These are phyloP conservation scores for Sclerotinia trifoliorum DNA, from an alignment of 2,329 filamentous ascomycete species.

Conservation along the genomic window DNA sequence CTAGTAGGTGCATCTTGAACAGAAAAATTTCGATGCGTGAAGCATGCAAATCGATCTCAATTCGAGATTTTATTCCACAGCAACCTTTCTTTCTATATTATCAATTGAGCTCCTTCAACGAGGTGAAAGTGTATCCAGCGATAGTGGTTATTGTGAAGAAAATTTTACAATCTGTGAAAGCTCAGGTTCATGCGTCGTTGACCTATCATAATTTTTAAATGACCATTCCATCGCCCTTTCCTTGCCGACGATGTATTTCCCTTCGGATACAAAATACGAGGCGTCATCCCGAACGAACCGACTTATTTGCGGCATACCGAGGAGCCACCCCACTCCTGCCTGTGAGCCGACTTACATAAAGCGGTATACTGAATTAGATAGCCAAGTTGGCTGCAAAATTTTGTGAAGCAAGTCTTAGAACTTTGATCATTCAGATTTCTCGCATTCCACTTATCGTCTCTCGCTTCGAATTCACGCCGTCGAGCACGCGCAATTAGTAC, in stretches of 20 bases:
- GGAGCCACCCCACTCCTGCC: not conserved
- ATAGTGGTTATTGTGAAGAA: not conserved
- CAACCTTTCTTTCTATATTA: not conserved
- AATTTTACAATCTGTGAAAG: not conserved
- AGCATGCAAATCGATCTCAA: constrained; percentile 3
- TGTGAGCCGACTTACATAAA: not conserved
- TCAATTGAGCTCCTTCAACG: not conserved
- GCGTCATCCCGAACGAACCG: not conserved
- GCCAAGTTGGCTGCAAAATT: not conserved
- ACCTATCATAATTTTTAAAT: not conserved
- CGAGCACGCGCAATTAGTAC: not conserved
- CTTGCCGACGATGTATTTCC: not conserved
- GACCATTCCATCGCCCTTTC: not conserved
- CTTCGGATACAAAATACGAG: not conserved
- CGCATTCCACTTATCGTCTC: not conserved
- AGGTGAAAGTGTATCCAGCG: not conserved
- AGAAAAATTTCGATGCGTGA: not conserved
- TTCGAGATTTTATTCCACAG: not conserved
- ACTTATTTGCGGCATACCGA: not conserved
- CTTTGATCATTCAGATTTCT: not conserved
- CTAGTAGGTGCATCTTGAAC: constrained; percentile 8
- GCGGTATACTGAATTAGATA: not conserved
- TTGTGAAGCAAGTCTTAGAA: not conserved
- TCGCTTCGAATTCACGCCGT: not conserved
- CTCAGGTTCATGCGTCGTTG: not conserved